Percentiles rank a stretch among this genome's conserved stretches.
Conservation (phyloP, 2,329 filamentous ascomycete genomes). For the Rugonectria rugulosa region DNA sequence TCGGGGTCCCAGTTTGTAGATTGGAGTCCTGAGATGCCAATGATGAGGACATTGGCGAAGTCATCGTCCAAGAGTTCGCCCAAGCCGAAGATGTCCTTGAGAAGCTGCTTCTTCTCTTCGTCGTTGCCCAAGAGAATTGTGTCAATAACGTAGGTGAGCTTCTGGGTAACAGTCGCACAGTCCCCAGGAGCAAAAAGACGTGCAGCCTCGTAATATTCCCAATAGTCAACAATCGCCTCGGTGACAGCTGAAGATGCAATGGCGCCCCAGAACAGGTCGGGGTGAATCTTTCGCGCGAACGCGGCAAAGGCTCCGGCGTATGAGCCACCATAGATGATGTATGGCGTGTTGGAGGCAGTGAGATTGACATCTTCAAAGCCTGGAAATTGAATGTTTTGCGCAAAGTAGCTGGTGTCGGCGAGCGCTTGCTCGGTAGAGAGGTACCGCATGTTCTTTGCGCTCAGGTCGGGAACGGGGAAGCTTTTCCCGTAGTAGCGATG, state of each 20-base stretch:
- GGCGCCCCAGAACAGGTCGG: constrained; percentile 78
- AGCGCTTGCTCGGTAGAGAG: constrained; percentile 83
- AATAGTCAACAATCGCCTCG: constrained; percentile 79
- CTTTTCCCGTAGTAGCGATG: constrained; percentile 88
- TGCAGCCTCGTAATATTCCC: constrained; percentile 64
- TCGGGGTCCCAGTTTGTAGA: constrained; percentile 62
- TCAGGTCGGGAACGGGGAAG: constrained; percentile 71
- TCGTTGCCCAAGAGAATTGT: constrained; percentile 55
- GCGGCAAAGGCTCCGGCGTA: constrained; percentile 85
- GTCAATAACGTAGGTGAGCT: constrained; percentile 59
- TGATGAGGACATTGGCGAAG: constrained; percentile 54
- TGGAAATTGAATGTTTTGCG: constrained; percentile 72
- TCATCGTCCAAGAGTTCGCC: constrained; percentile 54
- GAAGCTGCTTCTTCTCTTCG: constrained; percentile 53
- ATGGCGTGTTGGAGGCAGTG: constrained; percentile 70
- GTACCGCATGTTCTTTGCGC: constrained; percentile 77
- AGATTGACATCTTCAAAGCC: constrained; percentile 74
- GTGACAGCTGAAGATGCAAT: constrained; percentile 85
- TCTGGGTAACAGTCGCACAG: constrained; percentile 72
- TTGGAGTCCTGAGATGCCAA: constrained; percentile 55
- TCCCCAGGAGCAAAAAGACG: constrained; percentile 59
- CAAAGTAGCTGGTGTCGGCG: constrained; percentile 84
- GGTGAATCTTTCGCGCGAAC: constrained; percentile 78
- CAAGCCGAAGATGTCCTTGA: constrained; percentile 57
- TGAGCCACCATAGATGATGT: constrained; percentile 83